Evolutionary conservation across 2,329 filamentous ascomycete genomes (phyloP).

Genomic region (Plenodomus lindquistii): DNA sequence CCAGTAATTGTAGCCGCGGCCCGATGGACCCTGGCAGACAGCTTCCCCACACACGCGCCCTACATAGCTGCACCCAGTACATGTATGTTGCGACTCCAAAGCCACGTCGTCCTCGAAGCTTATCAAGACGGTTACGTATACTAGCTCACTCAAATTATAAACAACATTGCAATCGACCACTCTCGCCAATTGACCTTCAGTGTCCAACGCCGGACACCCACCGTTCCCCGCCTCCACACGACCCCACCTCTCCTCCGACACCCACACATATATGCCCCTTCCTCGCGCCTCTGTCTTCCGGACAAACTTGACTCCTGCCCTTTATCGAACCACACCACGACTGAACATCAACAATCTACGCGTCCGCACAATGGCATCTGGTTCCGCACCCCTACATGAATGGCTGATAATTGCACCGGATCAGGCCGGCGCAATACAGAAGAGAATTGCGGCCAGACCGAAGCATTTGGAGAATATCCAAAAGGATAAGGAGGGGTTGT

Average conservation of each 20-base stretch:
- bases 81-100: background rate
- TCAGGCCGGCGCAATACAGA: conserved; percentile 45
- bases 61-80: background rate
- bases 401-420: conserved; percentile 58
- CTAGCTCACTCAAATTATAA: background rate
- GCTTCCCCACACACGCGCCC: conserved; percentile 5
- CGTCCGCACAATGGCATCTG: conserved; percentile 28
- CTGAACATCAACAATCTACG: background rate
- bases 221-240: background rate
- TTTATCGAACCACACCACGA: background rate
- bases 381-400: conserved; percentile 42
- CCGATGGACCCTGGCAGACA: background rate
- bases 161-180: no score
- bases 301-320: background rate
- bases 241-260: background rate
- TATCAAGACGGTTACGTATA: background rate
- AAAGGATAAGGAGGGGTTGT: conserved; percentile 33
- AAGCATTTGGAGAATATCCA: conserved; percentile 38
- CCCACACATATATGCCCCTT: conserved; percentile 8
- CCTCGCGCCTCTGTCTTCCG: conserved; percentile 2
- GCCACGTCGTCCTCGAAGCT: no score
- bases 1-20: conserved; percentile 8
- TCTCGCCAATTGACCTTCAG: background rate
- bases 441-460: conserved; percentile 49
- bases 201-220: conserved; percentile 1